Evolutionary conservation across 2,329 filamentous ascomycete species (phyloP), one percentile per base, ranked within the genome.

Genomic region (Fusarium sp.): DNA sequence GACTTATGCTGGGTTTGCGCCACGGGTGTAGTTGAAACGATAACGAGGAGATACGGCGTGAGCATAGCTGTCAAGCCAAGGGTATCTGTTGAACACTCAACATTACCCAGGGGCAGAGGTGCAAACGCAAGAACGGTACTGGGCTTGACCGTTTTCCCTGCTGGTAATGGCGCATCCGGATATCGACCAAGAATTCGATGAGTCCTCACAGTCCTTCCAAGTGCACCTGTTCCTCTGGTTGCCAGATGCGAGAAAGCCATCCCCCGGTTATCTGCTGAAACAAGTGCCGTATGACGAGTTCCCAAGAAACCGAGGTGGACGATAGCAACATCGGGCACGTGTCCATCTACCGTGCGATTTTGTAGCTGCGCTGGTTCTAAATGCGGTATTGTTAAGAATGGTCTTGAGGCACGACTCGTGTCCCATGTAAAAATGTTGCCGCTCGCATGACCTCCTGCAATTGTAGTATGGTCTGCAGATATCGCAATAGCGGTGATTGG

Each of bases 201-300:
- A 0, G 93, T 97, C 81, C 93, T 97, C 48, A 99, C 92, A 1
- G 89, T 91, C 60, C 96, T 88, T 8, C 91, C 94, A 23, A 99
- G 86, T 25, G 94, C 88, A 6, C 96, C 96, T 39, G 97, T 91
- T 3, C 96, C 97, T 74, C 97, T 87, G 12, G 93, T 97, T 12
- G 96, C 97, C 12, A 99, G 86, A 80, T 99, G 97, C 5, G 96
- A 98, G 79, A 99, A 99, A 1, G 96, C 95, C 97, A 99, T 99
- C 21, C 97, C 96, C 50, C 89, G 89, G 75, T 97, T 93, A 79
- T 99, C 94, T 4, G 96, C 96, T 6, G 96, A 99, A 13, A 98
- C 94, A 7, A 99, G 84, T 6, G 97, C 96, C 16, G 96, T 99
- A 75, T 96, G 94, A 62, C 97, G 88, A 5, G 93, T 98, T 10